Base-by-base conservation (phyloP, 176 grass and related monocot species). In the Rhynchospora pubera region DNA sequence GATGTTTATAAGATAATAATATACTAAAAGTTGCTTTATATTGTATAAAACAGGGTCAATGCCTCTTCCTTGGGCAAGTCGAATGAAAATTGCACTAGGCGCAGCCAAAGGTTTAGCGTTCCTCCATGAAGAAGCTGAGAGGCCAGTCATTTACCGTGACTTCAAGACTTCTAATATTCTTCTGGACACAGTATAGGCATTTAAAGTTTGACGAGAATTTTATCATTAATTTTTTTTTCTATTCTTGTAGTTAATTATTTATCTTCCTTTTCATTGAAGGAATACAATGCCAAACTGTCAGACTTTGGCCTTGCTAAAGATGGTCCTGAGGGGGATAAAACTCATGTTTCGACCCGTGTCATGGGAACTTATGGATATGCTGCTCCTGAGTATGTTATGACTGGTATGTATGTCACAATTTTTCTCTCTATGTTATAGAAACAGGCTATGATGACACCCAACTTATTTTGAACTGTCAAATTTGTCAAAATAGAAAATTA, bases 291-390 rank as follows among this genome's bases (percentile, higher is more conserved):
- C 39, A 99, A 99, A 87, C 89, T 99, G 19, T 99, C 96, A 81
- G 96, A 99, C 89, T 99, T 99, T 87, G 92, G 96, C 61, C 89
- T 99, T 81, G 97, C 97, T 87, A 99, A 99, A 91, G 96, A 95
- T 91, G 96, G 91, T 42, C 96, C 96, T 19, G 96, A 99, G 80
- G 96, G 96, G 83, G 96, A 99, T 86, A 99, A 99, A 75, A 99
- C 96, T 45, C 93, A 95, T 91, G 93, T 99, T 30, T 99, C 96
- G 34, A 99, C 96, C 48, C 91, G 96, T 65, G 96, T 95, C 68
- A 99, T 99, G 96, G 96, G 96, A 58, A 99, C 96, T 28, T 95
- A 99, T 67, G 96, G 93, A 79, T 99, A 99, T 83, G 93, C 92
- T 62, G 96, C 96, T 52, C 96, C 96, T 65, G 92, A 99, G 64